A percentile compares a stretch with the other conserved stretches of the same genome.
Conservation (phyloP, 352 stramenopile genomes). For the Phytophthora macrochlamydospora region DNA sequence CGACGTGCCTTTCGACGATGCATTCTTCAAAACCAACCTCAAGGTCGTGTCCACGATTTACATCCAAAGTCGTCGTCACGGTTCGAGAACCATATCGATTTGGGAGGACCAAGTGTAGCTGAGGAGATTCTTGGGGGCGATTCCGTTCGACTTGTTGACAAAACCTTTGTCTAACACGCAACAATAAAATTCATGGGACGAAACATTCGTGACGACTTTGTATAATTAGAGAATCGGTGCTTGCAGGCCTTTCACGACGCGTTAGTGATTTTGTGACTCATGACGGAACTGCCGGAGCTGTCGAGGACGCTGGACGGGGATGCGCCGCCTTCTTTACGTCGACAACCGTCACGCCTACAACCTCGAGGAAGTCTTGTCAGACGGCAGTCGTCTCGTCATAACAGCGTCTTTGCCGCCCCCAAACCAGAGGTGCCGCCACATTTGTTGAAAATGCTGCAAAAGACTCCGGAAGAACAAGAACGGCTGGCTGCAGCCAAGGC, state of each 20-base stretch:
- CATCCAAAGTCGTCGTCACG: too few relatives aligned
- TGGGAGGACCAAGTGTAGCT: too few relatives aligned
- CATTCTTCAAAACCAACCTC: too few relatives aligned
- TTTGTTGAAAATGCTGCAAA: slow-evolving; percentile 62
- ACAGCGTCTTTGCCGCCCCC: slow-evolving; percentile 4
- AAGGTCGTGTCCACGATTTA: too few relatives aligned
- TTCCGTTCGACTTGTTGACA: too few relatives aligned
- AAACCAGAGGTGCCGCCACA: slow-evolving; percentile 50
- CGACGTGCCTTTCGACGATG: too few relatives aligned
- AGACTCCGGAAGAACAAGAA: slow-evolving; percentile 57
- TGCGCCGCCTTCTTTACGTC: slow-evolving; percentile 10
- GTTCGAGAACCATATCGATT: too few relatives aligned
- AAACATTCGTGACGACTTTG: slow-evolving; percentile 15
- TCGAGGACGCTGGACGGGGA: slow-evolving; percentile 6
- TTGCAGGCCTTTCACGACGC: not conserved
- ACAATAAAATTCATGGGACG: not conserved
- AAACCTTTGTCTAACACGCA: not conserved
- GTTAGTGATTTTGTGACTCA: slow-evolving; percentile 5
- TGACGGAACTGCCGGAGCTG: slow-evolving; percentile 37
- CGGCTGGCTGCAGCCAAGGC: slow-evolving; percentile 55
- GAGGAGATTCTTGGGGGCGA: too few relatives aligned
- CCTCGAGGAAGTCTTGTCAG: not conserved
- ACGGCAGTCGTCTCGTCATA: slow-evolving; percentile 11
- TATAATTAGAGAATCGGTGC: slow-evolving; percentile 27
- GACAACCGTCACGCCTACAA: slow-evolving; percentile 25